A percentile compares a stretch with the other conserved stretches of the same genome.
These are phyloP conservation scores for Chytriomyces confervae DNA, from an alignment of 192 early-diverging fungal species.

Conservation along the genomic window DNA sequence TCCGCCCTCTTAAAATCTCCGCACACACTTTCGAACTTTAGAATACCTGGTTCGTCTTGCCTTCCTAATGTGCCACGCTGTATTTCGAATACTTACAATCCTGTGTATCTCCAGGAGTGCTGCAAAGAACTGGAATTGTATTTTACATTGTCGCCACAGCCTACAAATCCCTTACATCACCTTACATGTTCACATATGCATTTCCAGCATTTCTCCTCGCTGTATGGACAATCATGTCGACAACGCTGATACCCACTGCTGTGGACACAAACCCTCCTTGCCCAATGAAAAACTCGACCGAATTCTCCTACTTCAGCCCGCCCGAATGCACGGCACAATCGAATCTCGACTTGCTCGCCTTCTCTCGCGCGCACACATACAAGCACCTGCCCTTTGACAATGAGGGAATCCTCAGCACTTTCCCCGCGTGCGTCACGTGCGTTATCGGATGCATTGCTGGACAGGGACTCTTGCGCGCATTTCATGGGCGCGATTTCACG, in stretches of 20 bases:
- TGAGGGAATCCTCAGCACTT: conserved; percentile 56
- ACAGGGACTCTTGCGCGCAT: neutral
- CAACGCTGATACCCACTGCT: neutral
- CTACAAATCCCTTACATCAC: conserved; percentile 8
- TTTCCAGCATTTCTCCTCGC: conserved; percentile 18
- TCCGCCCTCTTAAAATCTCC: conserved; percentile 14
- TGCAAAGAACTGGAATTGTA: conserved; percentile 34
- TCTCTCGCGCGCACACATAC: conserved; percentile 43
- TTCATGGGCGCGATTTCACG: conserved; percentile 8
- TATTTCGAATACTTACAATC: no score
- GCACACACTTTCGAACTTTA: neutral
- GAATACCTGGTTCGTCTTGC: neutral
- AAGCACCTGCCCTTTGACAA: conserved; percentile 47
- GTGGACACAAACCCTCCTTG: conserved; percentile 6
- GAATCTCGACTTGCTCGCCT: conserved; percentile 41
- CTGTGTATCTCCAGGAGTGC: conserved; percentile 7
- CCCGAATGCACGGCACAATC: conserved; percentile 56
- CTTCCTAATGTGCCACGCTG: neutral
- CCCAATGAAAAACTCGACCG: neutral
- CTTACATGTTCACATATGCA: conserved; percentile 8
- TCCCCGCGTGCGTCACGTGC: conserved; percentile 50
- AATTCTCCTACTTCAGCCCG: conserved; percentile 28
- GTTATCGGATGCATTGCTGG: conserved; percentile 56
- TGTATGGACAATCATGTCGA: neutral
- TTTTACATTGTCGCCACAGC: conserved; percentile 19